Evolutionary conservation across 306 rosid genomes (phyloP), one percentile per base, ranked within the genome.

Genomic region (Abrus pulchellus): DNA sequence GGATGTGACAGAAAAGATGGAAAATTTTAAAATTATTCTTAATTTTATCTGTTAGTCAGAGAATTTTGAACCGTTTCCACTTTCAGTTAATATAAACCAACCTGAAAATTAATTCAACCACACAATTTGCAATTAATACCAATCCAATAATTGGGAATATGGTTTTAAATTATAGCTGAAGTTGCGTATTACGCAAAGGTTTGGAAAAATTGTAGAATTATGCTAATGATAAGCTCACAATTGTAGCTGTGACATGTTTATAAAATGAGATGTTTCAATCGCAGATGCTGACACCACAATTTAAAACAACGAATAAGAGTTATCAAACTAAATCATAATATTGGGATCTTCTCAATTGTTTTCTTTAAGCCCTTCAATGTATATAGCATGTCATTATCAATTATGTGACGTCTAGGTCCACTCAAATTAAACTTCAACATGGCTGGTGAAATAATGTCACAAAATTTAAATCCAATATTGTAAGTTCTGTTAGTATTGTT

Each of bases 301-400:
- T 53, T 53, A 14, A 14, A 53, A 53, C 8, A 1, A 53, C 14
- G 29, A 53, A 53, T 53, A 8, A 53, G 29, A 53, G 2, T 53
- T n/a, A 3, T 1, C 8, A 53, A 6, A 0, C 1, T n/a, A 14
- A 10, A 2, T 0, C 5, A 12, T 14, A 44, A 5, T 5, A 8
- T 44, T 44, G 48, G 48, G 48, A 2, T 44, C 7, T 44, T 44
- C 2, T 44, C 27, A 38, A 30, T 64, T 64, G 48, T 36, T 32
- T 53, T 61, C 44, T n/a, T 32, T 13, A 14, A 14, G 14, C 54
- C 6, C 9, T 29, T 64, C 28, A 4, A 1, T 41, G 7, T 64
- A 74, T 4, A 6, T 4, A 6, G 28, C 7, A 27, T n/a, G 70
- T 59, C 68, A 33, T 44, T 75, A 30, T 75, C 79, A 59, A 75